Base-by-base conservation (phyloP, 768 basidiomycete species). In the Austroboletus eburneus region DNA sequence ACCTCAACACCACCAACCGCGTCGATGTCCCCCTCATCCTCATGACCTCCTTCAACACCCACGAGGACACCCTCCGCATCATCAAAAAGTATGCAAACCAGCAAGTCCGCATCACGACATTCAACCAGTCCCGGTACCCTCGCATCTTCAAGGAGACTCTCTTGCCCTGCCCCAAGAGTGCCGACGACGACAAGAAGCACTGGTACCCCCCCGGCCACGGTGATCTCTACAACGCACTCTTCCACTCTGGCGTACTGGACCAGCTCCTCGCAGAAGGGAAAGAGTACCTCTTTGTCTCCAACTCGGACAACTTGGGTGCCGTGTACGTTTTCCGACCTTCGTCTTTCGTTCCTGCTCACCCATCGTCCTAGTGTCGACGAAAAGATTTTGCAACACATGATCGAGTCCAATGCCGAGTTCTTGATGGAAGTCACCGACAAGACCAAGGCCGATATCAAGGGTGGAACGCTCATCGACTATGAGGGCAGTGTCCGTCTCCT, bases 11-110 rank as follows among this genome's bases (percentile, higher is more conserved):
- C 24, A 68, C 70, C 38, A 68, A 76, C 70, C 70, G 73, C 46
- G 78, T 77, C 62, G 81, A 86, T 67, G 85, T 87, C 43, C 85
- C 85, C 1, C 81, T 87, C 63, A 83, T 87, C 65, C 77, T 87
- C 57, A 87, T 87, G 84, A 87, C 85, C 58, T 85, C 83, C 42
- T 87, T 87, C 73, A 87, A 87, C 71, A 87, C 84, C 8, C 83
- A 85, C 63, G 85, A 86, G 21, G 84, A 87, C 63, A 87, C 84
- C 16, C 73, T 81, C 23, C 78, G 85, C 38, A 82, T 87, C 69
- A 85, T 87, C 63, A 85, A 85, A 65, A 87, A 87, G 68, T 87
- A 87, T 68, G 77, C 78, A 35, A 87, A 86, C 70, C 84, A 86
- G 70, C 85, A 85, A 68, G 74, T 86, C 61, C 77, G 81, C 64